Conservation (phyloP, 2,329 filamentous ascomycete genomes). For the Aspergillus pseudoviridinutans region DNA sequence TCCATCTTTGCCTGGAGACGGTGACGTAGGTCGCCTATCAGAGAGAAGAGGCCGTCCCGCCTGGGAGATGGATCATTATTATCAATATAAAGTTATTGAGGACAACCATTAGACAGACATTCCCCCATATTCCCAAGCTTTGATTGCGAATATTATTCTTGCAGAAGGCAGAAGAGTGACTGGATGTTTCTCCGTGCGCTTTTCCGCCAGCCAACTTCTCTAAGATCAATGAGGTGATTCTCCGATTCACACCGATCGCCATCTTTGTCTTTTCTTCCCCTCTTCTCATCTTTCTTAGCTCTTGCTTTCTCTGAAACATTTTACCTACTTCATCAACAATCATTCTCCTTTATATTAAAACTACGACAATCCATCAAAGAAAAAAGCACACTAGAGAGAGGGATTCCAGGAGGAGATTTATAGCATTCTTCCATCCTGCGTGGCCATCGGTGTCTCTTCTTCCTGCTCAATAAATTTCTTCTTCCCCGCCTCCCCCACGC, state of each 20-base stretch:
- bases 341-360: neutral
- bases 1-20: neutral
- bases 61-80: neutral
- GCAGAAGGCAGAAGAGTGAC: neutral
- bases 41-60: neutral
- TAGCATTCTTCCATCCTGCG: neutral
- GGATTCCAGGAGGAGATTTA: neutral
- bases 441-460: neutral
- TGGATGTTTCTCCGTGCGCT: neutral
- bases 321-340: neutral
- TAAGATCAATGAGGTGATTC: neutral
- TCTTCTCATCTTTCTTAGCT: neutral
- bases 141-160: neutral
- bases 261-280: neutral
- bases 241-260: neutral
- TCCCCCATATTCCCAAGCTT: neutral
- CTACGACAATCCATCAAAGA: neutral
- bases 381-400: neutral
- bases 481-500: constrained; percentile 5
- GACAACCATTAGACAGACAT: no score
- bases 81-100: neutral
- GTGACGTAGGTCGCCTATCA: neutral
- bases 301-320: neutral
- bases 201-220: neutral
- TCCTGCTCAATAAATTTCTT: neutral